Evolutionary conservation across 1,284 basidiomycete species (phyloP), one percentile per base, ranked within the genome.

Genomic region (Inonotus hispidus): DNA sequence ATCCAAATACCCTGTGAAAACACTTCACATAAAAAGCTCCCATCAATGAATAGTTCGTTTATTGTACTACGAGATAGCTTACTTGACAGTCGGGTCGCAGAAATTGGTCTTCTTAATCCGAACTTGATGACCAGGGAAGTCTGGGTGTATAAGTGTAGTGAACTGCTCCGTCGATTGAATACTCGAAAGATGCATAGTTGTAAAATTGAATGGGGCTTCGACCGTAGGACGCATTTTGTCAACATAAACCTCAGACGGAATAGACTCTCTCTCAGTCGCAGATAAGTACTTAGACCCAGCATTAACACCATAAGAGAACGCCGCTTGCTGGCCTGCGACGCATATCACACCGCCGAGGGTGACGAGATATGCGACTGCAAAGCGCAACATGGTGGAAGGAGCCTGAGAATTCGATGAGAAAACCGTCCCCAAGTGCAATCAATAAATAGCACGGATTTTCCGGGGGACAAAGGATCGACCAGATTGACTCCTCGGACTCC

Each of bases 41-140:
- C 16, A 38, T 27, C 25, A 38, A 23, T 27, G 35, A 32, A 41
- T 23, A 21, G 8, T 47, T 8, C n/a, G 16, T 25, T 11, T 21
- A 29, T 27, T 27, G 2, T 52, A 27, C 14, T 37, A 32, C 11
- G 32, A 49, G 25, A 27, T 19, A 29, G 59, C 71, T 65, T 62
- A 84, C 83, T 74, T 76, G 55, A 84, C 83, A n/a, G 82, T 84
- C n/a, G 79, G 77, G 67, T 86, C 83, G 65, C 84, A 87, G 68
- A 86, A 85, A 27, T 73, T 66, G 13, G 74, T 79, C 71, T 83
- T 83, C 72, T 85, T 87, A 62, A 87, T 71, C 27, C 84, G 78
- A n/a, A 87, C 76, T 53, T 74, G 71, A 63, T 85, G 79, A 23
- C 72, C 69, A 8, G 83, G 82, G 62, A 81, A 82, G 3, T 67